A percentile compares a stretch with the other conserved stretches of the same genome.
Conservation (phyloP, 2,329 filamentous ascomycete genomes). For the Blastomyces silverae region DNA sequence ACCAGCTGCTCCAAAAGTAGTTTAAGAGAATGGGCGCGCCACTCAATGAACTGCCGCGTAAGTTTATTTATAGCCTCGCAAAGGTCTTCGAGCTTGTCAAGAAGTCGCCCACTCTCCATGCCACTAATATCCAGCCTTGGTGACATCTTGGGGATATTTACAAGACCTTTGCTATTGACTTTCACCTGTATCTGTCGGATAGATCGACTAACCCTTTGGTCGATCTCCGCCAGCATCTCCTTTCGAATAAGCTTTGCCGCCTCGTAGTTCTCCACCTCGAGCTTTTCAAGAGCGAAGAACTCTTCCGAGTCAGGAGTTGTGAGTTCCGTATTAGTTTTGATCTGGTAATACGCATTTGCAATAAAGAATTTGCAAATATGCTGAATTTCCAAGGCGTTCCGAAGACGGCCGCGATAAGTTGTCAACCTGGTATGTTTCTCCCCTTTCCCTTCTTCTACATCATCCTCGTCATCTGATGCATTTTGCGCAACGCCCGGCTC, state of each 20-base stretch:
- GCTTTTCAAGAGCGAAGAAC: constrained; percentile 58
- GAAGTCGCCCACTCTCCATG: constrained; percentile 62
- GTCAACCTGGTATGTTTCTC: constrained; percentile 46
- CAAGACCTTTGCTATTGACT: constrained; percentile 50
- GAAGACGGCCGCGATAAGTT: constrained; percentile 59
- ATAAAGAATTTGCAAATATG: constrained; percentile 81
- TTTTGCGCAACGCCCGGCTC: constrained; percentile 15
- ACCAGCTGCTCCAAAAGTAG: constrained; percentile 69
- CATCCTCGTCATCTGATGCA: constrained; percentile 31
- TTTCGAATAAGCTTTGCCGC: constrained; percentile 67
- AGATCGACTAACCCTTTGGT: constrained; percentile 53
- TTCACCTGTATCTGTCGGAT: constrained; percentile 58
- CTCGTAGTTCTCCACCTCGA: constrained; percentile 69
- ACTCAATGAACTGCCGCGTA: constrained; percentile 62
- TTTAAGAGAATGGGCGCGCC: constrained; percentile 65
- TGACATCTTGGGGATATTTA: constrained; percentile 56
- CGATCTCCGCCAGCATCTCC: constrained; percentile 62
- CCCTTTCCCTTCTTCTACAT: constrained; percentile 30
- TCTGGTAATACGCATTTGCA: constrained; percentile 75
- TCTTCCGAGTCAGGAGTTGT: constrained; percentile 61
- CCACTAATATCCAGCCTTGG: constrained; percentile 52
- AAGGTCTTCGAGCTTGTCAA: constrained; percentile 61
- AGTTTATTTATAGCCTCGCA: constrained; percentile 64
- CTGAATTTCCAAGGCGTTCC: constrained; percentile 67
- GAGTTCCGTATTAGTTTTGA: constrained; percentile 62